Evolutionary conservation across 495 filamentous ascomycete genomes (phyloP), one percentile per base, ranked within the genome.

Genomic region (Aspergillus taichungensis): DNA sequence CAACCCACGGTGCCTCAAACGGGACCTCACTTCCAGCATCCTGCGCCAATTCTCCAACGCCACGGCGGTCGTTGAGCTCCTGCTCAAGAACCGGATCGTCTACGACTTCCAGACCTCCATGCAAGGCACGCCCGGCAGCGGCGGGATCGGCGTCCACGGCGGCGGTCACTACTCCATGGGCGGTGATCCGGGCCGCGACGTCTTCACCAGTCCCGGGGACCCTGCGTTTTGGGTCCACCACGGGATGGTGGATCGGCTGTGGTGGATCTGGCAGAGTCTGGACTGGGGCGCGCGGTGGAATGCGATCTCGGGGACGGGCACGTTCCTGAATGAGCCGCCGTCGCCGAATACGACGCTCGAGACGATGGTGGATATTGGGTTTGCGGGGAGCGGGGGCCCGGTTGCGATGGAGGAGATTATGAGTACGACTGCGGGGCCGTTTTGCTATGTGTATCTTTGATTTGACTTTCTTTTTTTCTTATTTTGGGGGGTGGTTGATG

Each of bases 171-270:
- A 76, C 55, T 67, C 72, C 6, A 76, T 83, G 43, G 83, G 73
- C 29, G 82, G 77, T 32, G 76, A 83, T 57, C 73, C 76, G 0
- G 74, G 72, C 3, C 71, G 76, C 13, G 82, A 84, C 57, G 54
- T 79, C 31, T 84, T 70, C 50, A 68, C 66, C 13, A 77, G 71
- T 28, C 74, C 80, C 3, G 77, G 78, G 6, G 84, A 87, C 46
- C 82, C 83, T 6, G 73, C 67, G 9, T 87, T 88, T 61, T 87
- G 67, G 53, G 68, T 82, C 13, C 83, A 87, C 58, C 84, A 88
- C 56, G 76, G 71, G 5, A 76, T 78, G 68, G 74, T 89, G 43
- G 85, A 88, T 60, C 75, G 77, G 32, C 55, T 78, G 4, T 87
- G 74, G 68, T 83, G 79, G 75, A 78, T 80, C 24, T 87, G 84